Conservation (phyloP, 2,329 filamentous ascomycete species). For the Calonectria pauciramosa region DNA sequence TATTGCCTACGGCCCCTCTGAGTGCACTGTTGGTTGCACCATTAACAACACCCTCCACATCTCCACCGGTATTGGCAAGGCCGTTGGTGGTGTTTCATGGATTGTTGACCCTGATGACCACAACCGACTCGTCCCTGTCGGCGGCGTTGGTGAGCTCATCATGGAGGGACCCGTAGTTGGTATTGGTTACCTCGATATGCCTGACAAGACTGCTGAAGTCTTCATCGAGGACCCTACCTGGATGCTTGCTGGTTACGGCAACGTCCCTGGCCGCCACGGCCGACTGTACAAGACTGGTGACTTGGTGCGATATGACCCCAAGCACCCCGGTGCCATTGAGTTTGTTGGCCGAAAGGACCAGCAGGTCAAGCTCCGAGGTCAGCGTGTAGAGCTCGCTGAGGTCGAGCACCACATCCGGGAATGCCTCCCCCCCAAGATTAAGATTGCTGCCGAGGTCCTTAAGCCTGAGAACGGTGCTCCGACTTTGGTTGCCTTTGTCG, state of each 20-base stretch:
- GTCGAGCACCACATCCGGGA: constrained; percentile 64
- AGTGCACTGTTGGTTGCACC: constrained; percentile 65
- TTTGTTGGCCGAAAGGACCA: constrained; percentile 55
- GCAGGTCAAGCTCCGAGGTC: constrained; percentile 4
- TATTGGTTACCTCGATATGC: constrained; percentile 71
- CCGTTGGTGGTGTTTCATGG: constrained; percentile 62
- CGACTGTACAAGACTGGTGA: constrained; percentile 73
- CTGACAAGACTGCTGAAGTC: constrained; percentile 67
- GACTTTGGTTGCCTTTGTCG: constrained; percentile 40
- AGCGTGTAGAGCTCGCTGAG: constrained; percentile 69
- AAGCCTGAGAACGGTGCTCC: constrained; percentile 51
- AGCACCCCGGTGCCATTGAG: constrained; percentile 66
- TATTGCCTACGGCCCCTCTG: constrained; percentile 67
- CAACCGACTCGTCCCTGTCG: constrained; percentile 61
- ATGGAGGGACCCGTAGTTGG: constrained; percentile 73
- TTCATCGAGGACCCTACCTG: constrained; percentile 71
- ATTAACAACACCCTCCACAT: constrained; percentile 54
- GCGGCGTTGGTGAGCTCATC: constrained; percentile 65
- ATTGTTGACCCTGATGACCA: constrained; percentile 64
- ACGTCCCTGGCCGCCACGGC: constrained; percentile 53
- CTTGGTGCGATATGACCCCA: constrained; percentile 65
- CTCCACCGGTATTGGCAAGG: constrained; percentile 61
- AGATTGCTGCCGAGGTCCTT: constrained; percentile 63
- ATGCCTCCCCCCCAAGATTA: constrained; percentile 54
- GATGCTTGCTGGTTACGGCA: constrained; percentile 57